Percentiles rank a stretch among this genome's conserved stretches.
These are phyloP conservation scores for Gillenia trifoliata DNA, from an alignment of 306 rosid species.

Conservation along the genomic window DNA sequence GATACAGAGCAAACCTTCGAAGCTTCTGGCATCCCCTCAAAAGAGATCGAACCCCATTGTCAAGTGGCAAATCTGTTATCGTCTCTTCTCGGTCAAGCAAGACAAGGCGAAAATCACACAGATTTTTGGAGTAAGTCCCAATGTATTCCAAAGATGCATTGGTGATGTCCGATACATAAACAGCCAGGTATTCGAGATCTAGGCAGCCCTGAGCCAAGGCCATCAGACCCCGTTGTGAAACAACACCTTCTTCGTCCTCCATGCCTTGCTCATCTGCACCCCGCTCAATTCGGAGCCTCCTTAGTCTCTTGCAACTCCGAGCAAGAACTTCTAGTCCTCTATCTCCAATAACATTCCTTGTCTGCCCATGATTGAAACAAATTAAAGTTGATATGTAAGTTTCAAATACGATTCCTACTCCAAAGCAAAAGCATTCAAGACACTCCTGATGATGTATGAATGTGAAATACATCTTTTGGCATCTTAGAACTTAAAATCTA, in stretches of 20 bases:
- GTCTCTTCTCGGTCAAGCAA: conserved; percentile 71
- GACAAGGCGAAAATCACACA: conserved; percentile 86
- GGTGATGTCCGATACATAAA: conserved; percentile 84
- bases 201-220: conserved; percentile 89
- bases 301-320: conserved; percentile 63
- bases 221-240: conserved; percentile 88
- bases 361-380: conserved; percentile 44
- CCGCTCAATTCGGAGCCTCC: conserved; percentile 82
- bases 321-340: conserved; percentile 92
- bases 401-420: conserved; percentile 9
- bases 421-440: conserved; percentile 5
- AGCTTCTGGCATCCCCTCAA: conserved; percentile 82
- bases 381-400: conserved; percentile 7
- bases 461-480: neutral
- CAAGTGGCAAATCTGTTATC: conserved; percentile 86
- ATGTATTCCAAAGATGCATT: conserved; percentile 66
- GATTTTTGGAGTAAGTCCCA: conserved; percentile 69
- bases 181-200: conserved; percentile 80
- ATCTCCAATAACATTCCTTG: conserved; percentile 94
- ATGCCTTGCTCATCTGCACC: conserved; percentile 89
- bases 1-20: conserved; percentile 81
- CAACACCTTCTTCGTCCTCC: conserved; percentile 89
- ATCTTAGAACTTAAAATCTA: neutral
- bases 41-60: conserved; percentile 81
- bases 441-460: neutral